Base-by-base conservation (phyloP, 2,329 filamentous ascomycete species). In the Clarireedia homoeocarpa region DNA sequence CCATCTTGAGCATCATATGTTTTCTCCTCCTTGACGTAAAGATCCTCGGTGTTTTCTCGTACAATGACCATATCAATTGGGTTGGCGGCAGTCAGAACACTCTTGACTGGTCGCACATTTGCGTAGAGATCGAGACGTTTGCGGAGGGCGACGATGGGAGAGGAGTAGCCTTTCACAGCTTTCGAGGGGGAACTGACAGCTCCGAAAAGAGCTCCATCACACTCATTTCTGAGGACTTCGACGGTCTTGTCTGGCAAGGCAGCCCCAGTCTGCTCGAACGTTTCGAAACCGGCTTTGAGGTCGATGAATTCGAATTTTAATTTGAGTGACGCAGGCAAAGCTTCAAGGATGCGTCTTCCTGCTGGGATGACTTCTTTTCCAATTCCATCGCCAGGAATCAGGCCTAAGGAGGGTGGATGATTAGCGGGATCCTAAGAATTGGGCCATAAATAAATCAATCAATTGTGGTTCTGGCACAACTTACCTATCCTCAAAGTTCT, bases 361-460 rank as follows among this genome's bases (percentile, higher is more conserved):
- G 94, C 88, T 63, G 94, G 94, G 73, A 99, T 97, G 72, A 99
- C 94, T 76, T 99, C 94, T 71, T 89, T 89, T 75, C 94, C 94
- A 75, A 99, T 99, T 74, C 94, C 94, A 76, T 99, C 94, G 70
- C 94, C 94, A 67, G 94, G 89, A 71, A 99, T 97, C 67, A 97
- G 88, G 72, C 91, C 91, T 95, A 56, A 45, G 20, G 5, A 24
- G 23, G 24, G 24, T 24, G 20, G 24, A 27, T 27, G 26, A 20
- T 46, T 26, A 46, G 44, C 24, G 6, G 7, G 27, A 30, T 30
- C 7, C 27, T 10, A 46, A 46, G 4, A 7, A 10, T 23, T 23
- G 40, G 40, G 39, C 26, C 27, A 52, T 36, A 27, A n/a, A 56
- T 49, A 40, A n/a, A 56, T 49, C 38, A 26, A 42, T 51, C 55